Conservation (phyloP, 495 filamentous ascomycete genomes). For the Xylaria bambusicola region DNA sequence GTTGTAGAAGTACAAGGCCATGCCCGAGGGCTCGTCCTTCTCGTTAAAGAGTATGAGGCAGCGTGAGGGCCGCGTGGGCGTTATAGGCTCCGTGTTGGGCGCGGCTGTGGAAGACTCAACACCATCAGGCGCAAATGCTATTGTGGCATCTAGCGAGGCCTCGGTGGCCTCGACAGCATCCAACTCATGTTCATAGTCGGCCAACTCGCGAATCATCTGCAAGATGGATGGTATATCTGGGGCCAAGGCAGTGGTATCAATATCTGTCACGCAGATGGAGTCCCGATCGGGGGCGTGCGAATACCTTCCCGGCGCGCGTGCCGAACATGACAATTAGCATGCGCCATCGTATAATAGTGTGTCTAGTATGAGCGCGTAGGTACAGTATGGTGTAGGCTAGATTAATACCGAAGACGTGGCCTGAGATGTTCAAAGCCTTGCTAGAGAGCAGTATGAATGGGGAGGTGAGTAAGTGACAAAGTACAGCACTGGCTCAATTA, state of each 20-base stretch:
- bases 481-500: too few species aligned
- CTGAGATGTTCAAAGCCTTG: too few species aligned
- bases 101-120: slow-evolving; percentile 31
- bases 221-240: slow-evolving; percentile 82
- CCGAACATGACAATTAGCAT: slow-evolving; percentile 26
- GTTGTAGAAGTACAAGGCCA: slow-evolving; percentile 63
- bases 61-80: slow-evolving; percentile 44
- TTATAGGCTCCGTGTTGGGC: slow-evolving; percentile 44
- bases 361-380: not conserved
- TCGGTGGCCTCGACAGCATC: slow-evolving; percentile 79
- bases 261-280: not conserved
- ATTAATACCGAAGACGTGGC: too few species aligned
- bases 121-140: slow-evolving; percentile 68
- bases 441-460: too few species aligned
- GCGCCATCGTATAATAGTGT: slow-evolving; percentile 18
- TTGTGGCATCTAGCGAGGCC: slow-evolving; percentile 67
- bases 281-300: not conserved
- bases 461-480: too few species aligned
- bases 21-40: slow-evolving; percentile 47
- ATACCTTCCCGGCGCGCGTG: slow-evolving; percentile 33
- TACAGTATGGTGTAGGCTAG: not conserved
- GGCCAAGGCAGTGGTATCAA: slow-evolving; percentile 2
- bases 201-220: slow-evolving; percentile 81
- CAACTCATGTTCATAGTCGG: slow-evolving; percentile 78
- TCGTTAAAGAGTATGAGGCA: slow-evolving; percentile 50